Evolutionary conservation across 2,329 filamentous ascomycete genomes (phyloP).

Genomic region (Scleromitrula shiraiana): DNA sequence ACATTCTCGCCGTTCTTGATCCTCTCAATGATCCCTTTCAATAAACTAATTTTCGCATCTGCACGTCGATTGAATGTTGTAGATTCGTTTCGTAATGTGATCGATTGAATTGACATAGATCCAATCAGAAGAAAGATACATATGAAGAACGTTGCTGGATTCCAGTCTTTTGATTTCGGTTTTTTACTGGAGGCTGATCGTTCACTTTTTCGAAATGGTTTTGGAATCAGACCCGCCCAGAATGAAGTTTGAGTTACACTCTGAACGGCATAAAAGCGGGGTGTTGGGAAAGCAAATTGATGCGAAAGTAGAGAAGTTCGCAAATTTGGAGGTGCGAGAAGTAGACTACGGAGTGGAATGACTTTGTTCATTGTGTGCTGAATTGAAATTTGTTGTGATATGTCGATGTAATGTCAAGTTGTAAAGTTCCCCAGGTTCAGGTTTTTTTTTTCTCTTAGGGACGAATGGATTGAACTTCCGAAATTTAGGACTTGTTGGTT

Average conservation of each 20-base stretch:
- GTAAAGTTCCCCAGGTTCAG: constrained; percentile 2
- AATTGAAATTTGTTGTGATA: neutral
- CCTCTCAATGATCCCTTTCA: constrained; percentile 68
- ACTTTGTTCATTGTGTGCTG: constrained; percentile 19
- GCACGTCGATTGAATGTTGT: constrained; percentile 65
- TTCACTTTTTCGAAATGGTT: constrained; percentile 46
- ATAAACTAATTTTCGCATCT: constrained; percentile 66
- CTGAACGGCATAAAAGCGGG: constrained; percentile 30
- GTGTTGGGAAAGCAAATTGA: constrained; percentile 7
- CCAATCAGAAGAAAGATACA: constrained; percentile 80
- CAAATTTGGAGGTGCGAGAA: constrained; percentile 20
- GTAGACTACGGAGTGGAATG: constrained; percentile 17
- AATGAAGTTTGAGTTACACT: constrained; percentile 35
- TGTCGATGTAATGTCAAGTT: neutral
- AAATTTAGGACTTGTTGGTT: constrained; percentile 1
- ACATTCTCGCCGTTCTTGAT: constrained; percentile 68
- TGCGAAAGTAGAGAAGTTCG: constrained; percentile 17
- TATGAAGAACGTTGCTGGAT: constrained; percentile 76
- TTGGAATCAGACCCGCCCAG: constrained; percentile 64
- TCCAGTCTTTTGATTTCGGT: constrained; percentile 57
- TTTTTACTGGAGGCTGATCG: constrained; percentile 32
- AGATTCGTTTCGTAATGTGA: constrained; percentile 70
- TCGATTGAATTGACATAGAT: constrained; percentile 90
- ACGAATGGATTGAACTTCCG: too few species aligned
- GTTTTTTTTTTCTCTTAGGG: neutral